These are phyloP conservation scores for Saturnispora halmiae DNA, from an alignment of 805 yeast species.

Conservation along the genomic window DNA sequence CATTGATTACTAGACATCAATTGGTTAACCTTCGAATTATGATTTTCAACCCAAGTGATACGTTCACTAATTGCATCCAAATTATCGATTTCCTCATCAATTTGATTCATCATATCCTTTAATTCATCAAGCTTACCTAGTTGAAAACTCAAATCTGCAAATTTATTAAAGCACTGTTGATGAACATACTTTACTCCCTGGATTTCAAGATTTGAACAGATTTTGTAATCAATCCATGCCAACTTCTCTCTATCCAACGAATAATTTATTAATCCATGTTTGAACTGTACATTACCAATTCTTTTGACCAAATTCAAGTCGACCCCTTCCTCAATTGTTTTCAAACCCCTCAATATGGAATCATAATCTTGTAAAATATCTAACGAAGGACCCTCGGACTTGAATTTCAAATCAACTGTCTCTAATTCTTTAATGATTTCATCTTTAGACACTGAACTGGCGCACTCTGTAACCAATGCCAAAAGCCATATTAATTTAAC, in stretches of 20 bases:
- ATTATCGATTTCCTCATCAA: neutral
- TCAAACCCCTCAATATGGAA: conserved; percentile 16
- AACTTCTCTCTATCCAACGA: conserved; percentile 44
- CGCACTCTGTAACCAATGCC: neutral
- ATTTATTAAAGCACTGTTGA: conserved; percentile 41
- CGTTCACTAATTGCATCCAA: conserved; percentile 19
- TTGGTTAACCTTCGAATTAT: neutral
- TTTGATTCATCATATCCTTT: conserved; percentile 3
- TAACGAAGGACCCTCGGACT: conserved; percentile 23
- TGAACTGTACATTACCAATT: conserved; percentile 42
- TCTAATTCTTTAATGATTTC: neutral
- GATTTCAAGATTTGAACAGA: conserved; percentile 28
- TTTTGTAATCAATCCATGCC: conserved; percentile 45
- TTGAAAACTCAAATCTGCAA: conserved; percentile 41
- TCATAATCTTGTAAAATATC: conserved; percentile 27
- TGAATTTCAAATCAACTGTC: conserved; percentile 14
- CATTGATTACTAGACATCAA: neutral
- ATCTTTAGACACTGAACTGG: neutral
- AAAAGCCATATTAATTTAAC: neutral
- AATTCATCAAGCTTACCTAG: conserved; percentile 32
- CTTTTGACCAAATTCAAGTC: conserved; percentile 13
- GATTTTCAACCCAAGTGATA: conserved; percentile 15
- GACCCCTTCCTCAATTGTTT: conserved; percentile 12
- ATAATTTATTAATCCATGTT: conserved; percentile 53
- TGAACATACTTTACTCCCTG: conserved; percentile 28